phyloP scores from a whole-genome alignment of 163 green algal species.

The Prototheca stagnorum region DNA sequence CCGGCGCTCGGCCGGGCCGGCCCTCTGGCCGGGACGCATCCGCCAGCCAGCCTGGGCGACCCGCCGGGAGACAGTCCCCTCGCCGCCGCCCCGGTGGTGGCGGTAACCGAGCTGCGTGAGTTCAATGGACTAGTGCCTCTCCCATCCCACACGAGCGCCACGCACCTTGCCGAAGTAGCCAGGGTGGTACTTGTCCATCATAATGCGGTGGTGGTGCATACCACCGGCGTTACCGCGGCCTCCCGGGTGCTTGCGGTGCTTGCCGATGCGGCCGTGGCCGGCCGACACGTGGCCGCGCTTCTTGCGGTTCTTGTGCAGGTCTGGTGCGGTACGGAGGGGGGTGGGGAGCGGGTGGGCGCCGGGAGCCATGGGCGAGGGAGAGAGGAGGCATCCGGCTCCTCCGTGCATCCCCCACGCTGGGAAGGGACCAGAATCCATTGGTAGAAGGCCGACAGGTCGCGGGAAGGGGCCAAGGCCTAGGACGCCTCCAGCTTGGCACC shows the following conservation, averaged over 20 bases:
- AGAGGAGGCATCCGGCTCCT: not conserved
- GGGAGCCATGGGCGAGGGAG: not conserved
- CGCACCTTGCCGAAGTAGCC: conserved; percentile 92
- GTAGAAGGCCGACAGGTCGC: not conserved
- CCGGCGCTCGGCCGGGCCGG: too few species aligned
- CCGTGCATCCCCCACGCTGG: not conserved
- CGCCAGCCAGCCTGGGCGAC: too few species aligned
- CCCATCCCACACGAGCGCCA: not conserved
- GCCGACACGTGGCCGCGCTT: conserved; percentile 92
- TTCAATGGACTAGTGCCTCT: not conserved
- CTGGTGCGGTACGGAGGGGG: conserved; percentile 20
- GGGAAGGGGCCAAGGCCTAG: not conserved
- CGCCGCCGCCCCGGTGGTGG: too few species aligned
- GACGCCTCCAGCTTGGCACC: not conserved
- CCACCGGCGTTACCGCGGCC: conserved; percentile 97
- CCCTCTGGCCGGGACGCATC: too few species aligned
- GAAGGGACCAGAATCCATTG: not conserved
- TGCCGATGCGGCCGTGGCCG: conserved; percentile 94
- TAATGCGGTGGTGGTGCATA: conserved; percentile 95
- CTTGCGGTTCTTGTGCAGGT: conserved; percentile 90
- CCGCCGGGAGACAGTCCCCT: not conserved
- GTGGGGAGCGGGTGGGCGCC: not conserved
- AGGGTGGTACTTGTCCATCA: conserved; percentile 96
- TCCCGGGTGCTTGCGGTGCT: conserved; percentile 96
- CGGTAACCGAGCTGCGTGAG: too few species aligned